Evolutionary conservation across 257 asterid species (phyloP).

Genomic region (Solanum appendiculatum): DNA sequence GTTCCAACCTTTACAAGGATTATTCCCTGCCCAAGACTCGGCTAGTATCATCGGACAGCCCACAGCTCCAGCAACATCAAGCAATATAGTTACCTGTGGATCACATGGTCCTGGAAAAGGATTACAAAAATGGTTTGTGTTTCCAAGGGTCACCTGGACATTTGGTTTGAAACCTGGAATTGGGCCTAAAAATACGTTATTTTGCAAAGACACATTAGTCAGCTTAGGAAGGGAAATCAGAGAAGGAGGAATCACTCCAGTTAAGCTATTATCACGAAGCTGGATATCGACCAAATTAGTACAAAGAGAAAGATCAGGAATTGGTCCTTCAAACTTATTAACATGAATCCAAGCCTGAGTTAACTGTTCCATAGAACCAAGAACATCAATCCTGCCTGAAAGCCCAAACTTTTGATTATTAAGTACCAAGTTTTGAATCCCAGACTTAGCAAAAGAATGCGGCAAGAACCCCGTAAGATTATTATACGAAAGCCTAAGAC

Average conservation of each 20-base stretch:
- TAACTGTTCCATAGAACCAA: conserved; percentile 40
- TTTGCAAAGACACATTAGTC: conserved; percentile 31
- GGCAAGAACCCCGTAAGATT: conserved; percentile 60
- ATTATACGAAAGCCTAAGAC: conserved; percentile 53
- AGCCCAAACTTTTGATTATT: conserved; percentile 59
- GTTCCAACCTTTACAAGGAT: conserved; percentile 59
- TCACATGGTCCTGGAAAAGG: conserved; percentile 56
- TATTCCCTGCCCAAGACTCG: conserved; percentile 61
- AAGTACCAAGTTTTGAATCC: conserved; percentile 43
- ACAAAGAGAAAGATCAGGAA: conserved; percentile 64
- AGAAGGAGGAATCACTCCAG: conserved; percentile 65
- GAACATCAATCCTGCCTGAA: conserved; percentile 42
- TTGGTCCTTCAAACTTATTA: conserved; percentile 53
- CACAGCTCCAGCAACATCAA: conserved; percentile 36
- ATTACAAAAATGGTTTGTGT: conserved; percentile 42
- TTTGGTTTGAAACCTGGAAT: conserved; percentile 33
- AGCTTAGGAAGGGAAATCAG: conserved; percentile 44
- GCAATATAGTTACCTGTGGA: conserved; percentile 56
- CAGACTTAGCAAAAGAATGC: conserved; percentile 35
- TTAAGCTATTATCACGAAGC: conserved; percentile 58
- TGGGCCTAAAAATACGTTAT: conserved; percentile 70
- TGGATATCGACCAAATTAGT: conserved; percentile 33
- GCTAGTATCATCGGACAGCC: conserved; percentile 53
- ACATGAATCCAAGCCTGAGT: conserved; percentile 53
- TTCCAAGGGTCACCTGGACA: conserved; percentile 34